Conservation (phyloP, 495 filamentous ascomycete species). For the Saxophila tyrrhenica region DNA sequence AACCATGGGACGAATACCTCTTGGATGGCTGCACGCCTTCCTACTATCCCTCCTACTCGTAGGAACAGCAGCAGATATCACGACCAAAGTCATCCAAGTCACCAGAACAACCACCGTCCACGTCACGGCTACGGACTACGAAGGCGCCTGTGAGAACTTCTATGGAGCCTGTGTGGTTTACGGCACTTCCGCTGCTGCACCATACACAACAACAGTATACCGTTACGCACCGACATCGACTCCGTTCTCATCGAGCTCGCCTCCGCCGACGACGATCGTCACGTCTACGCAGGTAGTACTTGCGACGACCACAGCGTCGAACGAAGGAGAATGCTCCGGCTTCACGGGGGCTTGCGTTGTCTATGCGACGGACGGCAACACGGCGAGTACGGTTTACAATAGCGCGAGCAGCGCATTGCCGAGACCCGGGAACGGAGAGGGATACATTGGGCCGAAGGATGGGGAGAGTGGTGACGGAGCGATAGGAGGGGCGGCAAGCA, state of each 20-base stretch:
- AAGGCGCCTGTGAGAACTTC: constrained; percentile 1
- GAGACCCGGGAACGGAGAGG: neutral
- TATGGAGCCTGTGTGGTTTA: constrained; percentile 1
- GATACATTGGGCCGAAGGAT: constrained; percentile 2
- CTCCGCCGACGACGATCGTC: neutral
- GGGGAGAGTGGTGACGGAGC: neutral
- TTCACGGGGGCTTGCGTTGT: neutral
- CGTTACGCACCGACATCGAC: neutral
- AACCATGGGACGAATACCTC: neutral
- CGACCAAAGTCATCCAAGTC: neutral
- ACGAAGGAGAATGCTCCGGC: neutral
- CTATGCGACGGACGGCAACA: neutral
- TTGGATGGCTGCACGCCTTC: neutral
- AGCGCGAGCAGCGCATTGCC: neutral
- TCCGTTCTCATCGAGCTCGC: neutral
- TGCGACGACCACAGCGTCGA: neutral
- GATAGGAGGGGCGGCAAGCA: neutral
- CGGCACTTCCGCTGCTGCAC: neutral
- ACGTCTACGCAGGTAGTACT: neutral
- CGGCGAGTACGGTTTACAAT: neutral
- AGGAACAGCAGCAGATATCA: neutral
- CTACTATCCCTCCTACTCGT: neutral
- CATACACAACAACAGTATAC: constrained; percentile 1
- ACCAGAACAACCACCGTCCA: neutral
- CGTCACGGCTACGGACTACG: neutral